phyloP scores from a whole-genome alignment of 148 eudicot genomes.

The Vaccinium myrtillus region DNA sequence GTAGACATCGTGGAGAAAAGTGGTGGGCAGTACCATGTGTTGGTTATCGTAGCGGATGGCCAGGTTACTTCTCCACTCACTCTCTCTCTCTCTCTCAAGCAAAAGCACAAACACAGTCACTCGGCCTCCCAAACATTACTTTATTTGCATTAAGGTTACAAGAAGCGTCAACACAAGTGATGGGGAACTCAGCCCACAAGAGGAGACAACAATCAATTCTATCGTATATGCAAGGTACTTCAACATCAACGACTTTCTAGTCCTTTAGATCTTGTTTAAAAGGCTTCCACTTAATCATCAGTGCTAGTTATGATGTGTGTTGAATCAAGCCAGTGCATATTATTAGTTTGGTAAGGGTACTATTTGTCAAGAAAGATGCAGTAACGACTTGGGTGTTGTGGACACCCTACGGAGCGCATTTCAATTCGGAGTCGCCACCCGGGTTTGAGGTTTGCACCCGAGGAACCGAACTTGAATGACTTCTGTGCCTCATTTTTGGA shows the following conservation, averaged over 20 bases:
- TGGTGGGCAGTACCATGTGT: constrained; percentile 48
- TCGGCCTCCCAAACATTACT: not conserved
- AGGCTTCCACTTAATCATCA: not conserved
- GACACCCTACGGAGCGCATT: too few relatives aligned
- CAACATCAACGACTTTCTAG: not conserved
- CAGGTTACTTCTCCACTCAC: constrained; percentile 27
- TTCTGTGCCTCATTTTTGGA: too few relatives aligned
- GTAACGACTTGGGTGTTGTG: not conserved
- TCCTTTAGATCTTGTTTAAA: not conserved
- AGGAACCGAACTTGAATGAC: too few relatives aligned
- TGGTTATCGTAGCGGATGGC: constrained; percentile 48
- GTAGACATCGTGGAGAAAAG: constrained; percentile 43
- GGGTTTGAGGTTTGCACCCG: too few relatives aligned
- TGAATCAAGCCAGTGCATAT: not conserved
- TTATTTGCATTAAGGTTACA: constrained; percentile 33
- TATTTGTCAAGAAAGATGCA: not conserved
- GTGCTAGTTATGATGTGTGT: not conserved
- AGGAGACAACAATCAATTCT: constrained; percentile 34
- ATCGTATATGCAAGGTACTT: constrained; percentile 40
- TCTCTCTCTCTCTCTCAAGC: not conserved
- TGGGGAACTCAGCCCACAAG: constrained; percentile 38
- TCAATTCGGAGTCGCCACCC: too few relatives aligned
- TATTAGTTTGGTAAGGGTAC: not conserved
- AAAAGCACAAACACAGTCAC: not conserved
- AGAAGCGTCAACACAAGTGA: constrained; percentile 34